These are phyloP conservation scores for Leishmania aethiopica DNA, from an alignment of 208 protist species.

Conservation along the genomic window DNA sequence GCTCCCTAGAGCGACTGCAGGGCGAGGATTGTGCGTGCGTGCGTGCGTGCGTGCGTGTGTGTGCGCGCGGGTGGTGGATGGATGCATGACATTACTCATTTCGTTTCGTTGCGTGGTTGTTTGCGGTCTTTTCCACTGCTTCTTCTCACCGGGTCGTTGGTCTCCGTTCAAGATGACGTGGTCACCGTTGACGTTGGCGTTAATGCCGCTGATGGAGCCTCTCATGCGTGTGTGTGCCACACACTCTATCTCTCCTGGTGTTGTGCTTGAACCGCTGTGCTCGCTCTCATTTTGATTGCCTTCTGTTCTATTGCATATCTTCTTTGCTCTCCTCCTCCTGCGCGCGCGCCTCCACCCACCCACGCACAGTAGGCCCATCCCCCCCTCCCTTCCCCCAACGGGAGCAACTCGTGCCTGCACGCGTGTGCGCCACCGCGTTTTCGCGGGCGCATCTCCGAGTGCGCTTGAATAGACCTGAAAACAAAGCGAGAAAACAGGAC, in stretches of 20 bases:
- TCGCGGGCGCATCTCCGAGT: background rate
- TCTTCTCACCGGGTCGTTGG: background rate
- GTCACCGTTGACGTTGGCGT: background rate
- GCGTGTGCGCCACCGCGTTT: background rate
- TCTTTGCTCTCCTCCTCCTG: background rate
- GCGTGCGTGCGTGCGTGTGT: background rate
- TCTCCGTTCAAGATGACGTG: background rate
- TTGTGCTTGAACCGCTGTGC: background rate
- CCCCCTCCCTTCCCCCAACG: background rate
- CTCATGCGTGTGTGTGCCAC: background rate
- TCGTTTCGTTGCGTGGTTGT: background rate
- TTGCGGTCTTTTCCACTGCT: constrained; percentile 1
- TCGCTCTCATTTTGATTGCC: background rate
- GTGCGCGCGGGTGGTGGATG: background rate
- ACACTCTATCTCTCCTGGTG: background rate
- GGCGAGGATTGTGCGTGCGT: background rate
- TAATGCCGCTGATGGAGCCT: background rate
- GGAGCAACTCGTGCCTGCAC: background rate
- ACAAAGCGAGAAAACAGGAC: background rate
- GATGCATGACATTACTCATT: background rate
- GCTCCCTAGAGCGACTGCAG: background rate
- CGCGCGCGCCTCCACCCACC: background rate
- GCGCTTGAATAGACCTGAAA: background rate
- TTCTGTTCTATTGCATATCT: background rate
- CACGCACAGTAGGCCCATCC: background rate